These are phyloP conservation scores for Lipomyces starkeyi DNA, from an alignment of 805 yeast species.

Conservation along the genomic window DNA sequence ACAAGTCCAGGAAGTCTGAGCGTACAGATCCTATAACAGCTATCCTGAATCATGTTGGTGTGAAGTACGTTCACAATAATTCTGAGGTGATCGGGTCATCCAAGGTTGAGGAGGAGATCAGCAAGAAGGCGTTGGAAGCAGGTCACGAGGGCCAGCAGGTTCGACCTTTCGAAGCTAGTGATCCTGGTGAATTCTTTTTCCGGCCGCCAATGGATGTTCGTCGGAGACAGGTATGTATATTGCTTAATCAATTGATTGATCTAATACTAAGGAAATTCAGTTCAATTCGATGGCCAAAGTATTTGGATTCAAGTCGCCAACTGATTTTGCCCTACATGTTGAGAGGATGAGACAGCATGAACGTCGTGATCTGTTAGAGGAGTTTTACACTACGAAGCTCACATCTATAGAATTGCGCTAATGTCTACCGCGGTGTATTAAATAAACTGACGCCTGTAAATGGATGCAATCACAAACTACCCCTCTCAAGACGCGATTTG, in stretches of 20 bases:
- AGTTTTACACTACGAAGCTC: slow-evolving; percentile 20
- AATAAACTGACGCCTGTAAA: neutral
- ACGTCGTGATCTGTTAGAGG: slow-evolving; percentile 15
- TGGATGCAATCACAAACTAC: neutral
- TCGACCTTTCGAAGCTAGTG: slow-evolving; percentile 5
- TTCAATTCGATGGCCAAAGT: slow-evolving; percentile 28
- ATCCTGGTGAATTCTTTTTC: neutral
- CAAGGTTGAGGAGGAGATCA: slow-evolving; percentile 19
- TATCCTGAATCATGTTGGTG: slow-evolving; percentile 31
- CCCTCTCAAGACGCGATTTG: slow-evolving; percentile 54
- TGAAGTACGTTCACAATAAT: slow-evolving; percentile 29
- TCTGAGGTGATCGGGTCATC: slow-evolving; percentile 30
- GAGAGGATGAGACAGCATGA: slow-evolving; percentile 15
- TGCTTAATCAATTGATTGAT: neutral
- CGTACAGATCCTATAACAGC: slow-evolving; percentile 32
- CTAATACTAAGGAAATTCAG: neutral
- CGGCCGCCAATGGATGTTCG: slow-evolving; percentile 29
- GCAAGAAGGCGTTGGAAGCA: slow-evolving; percentile 14
- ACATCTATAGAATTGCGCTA: neutral
- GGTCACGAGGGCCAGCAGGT: neutral
- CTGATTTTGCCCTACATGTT: slow-evolving; percentile 28
- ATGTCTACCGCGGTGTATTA: neutral
- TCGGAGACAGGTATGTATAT: slow-evolving; percentile 15
- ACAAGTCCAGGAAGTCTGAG: neutral
- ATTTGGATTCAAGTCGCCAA: slow-evolving; percentile 19